Conservation (phyloP, 2,329 filamentous ascomycete genomes). For the Colletotrichum eleusines region DNA sequence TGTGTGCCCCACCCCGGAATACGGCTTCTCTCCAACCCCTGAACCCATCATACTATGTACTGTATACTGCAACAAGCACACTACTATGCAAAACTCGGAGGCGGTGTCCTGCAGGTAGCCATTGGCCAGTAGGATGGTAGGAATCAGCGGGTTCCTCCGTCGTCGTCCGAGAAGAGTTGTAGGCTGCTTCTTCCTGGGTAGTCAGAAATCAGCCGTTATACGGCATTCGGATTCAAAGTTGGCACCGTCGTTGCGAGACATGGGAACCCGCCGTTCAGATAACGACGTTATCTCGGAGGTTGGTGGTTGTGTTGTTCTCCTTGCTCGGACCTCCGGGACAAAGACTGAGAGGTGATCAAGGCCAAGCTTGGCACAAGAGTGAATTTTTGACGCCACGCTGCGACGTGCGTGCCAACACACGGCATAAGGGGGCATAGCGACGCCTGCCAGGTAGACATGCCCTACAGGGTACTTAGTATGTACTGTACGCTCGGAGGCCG, state of each 20-base stretch:
- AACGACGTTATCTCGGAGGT: slow-evolving; percentile 2
- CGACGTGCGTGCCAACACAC: slow-evolving; percentile 20
- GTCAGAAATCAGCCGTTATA: not conserved
- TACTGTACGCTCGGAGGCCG: slow-evolving; percentile 15
- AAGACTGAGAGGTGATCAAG: not conserved
- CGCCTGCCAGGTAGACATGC: slow-evolving; percentile 18
- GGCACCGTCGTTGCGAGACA: not conserved
- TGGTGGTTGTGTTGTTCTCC: slow-evolving; percentile 17
- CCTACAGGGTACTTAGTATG: not conserved
- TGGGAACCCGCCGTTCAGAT: not conserved
- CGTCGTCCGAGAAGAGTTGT: slow-evolving; percentile 12
- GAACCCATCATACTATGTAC: slow-evolving; percentile 1
- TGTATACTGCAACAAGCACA: slow-evolving; percentile 21
- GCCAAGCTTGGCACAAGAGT: slow-evolving; percentile 12
- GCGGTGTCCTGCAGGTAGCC: slow-evolving; percentile 12
- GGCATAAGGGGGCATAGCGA: not conserved
- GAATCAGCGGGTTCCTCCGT: slow-evolving; percentile 27
- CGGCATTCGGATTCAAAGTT: not conserved
- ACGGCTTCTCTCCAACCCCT: slow-evolving; percentile 25
- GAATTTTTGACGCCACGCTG: slow-evolving; percentile 27
- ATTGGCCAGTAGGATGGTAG: slow-evolving; percentile 10
- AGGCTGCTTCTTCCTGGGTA: slow-evolving; percentile 5
- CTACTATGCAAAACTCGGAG: not conserved
- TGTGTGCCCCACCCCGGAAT: not conserved
- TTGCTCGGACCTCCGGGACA: slow-evolving; percentile 36